Evolutionary conservation across 352 stramenopile genomes (phyloP), one percentile per base, ranked within the genome.

Genomic region (Pythium aquatile): DNA sequence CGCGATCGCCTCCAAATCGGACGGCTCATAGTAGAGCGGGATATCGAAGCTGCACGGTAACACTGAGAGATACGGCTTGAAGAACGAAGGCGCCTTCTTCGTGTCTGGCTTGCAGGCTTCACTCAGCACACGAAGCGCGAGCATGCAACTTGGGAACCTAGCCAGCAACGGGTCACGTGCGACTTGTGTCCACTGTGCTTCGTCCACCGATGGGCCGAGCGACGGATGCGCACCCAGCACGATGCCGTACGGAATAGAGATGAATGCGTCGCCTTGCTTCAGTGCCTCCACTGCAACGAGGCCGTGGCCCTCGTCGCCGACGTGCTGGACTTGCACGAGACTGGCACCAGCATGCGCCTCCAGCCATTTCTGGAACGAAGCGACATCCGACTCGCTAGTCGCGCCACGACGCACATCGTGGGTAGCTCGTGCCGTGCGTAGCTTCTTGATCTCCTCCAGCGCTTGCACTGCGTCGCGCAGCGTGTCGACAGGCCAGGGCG

Each of bases 1-100:
- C n/a, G 72, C 64, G 26, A 88, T 66, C 20, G 65, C 73, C 29
- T 70, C 66, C 48, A 87, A 81, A 56, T 88, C 76, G 17, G 46
- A 70, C 8, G 55, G 61, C 24, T 76, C 72, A 67, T 83, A 88
- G 37, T 73, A 78, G 16, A 88, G 63, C 42, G 79, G 79, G 11
- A 88, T 71, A 33, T 77, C 64, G 51, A 88, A 87, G 2, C 14
- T 55, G 24, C 47, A 58, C 10, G 79, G 79, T 16, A 88, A 54
- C 53, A 87, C 71, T 3, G 61, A 59, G 20, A 87, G 63, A 61
- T 88, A 88, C 52, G 72, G 64, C 24, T 62, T 35, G 55, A 84
- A 87, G 35, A 76, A 72, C 17, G 74, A 80, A 2, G 26, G 10
- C 6, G 64, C 57, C 39, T 68, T 58, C 2, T 47, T 24, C 33